Base-by-base conservation (phyloP, 1,284 basidiomycete genomes). In the Rugosomyces carneus region DNA sequence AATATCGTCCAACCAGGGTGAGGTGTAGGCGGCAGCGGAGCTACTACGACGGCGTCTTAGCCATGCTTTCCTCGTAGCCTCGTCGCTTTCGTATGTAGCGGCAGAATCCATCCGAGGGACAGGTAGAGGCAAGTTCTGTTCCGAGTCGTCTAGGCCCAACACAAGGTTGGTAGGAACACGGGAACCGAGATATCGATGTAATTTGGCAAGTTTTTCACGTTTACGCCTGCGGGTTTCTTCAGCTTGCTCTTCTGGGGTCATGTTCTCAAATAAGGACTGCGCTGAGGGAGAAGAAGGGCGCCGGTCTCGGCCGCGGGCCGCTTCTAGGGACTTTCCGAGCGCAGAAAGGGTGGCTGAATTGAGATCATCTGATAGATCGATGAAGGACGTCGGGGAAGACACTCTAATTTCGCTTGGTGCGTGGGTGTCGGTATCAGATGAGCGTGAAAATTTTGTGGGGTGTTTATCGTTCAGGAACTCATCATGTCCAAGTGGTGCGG, bases 121-220 rank as follows among this genome's bases (percentile, higher is more conserved):
- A 32, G 60, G 48, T 9, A 73, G 72, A 18, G 75, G 73, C 11
- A 75, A 62, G 15, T 75, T 63, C 23, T 64, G 63, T 40, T 62
- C 65, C 20, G 63, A 56, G 43, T 69, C 62, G 23, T 66, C 63
- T 44, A 66, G 56, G 27, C 81, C 82, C 37, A 83, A 70, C 13
- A 85, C 80, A 37, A 88, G 73, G 53, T 80, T 75, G 9, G 75
- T 61, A 15, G 87, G 87, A 21, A 90, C 83, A 35, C 77, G 75
- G 26, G 84, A 86, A 18, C 87, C 88, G 23, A 90, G 72, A 66
- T 82, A 89, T 36, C 88, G 83, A 62, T 89, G 84, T 5, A 90
- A 71, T 60, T 81, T 89, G 4, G 83, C 82, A 26, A 90, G 68
- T 55, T 80, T 80, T 54, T 85, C 83, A 40, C 87, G 73, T 60